Base-by-base conservation (phyloP, 2,329 filamentous ascomycete species). In the Ceratocystis eucalypticola region DNA sequence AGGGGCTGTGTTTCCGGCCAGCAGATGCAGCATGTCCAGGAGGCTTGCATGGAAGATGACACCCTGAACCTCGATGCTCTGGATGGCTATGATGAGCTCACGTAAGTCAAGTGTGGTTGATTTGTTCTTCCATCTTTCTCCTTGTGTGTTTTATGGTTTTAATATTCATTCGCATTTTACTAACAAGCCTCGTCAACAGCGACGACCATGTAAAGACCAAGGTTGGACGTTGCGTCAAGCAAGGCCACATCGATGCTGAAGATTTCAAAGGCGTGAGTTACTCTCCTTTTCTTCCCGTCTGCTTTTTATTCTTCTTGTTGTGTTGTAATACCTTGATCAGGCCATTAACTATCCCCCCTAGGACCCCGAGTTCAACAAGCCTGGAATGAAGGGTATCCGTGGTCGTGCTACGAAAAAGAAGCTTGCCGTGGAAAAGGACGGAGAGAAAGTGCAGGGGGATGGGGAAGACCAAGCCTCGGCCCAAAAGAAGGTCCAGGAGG, bases 1-100 rank as follows among this genome's bases (percentile, higher is more conserved):
- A 96, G 92, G 92, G 92, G 93, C 37, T 97, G 93, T 71, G 84
- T 92, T 45, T 96, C 91, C 17, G 91, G 91, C 25, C 80, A 81
- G 65, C 84, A 90, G 72, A 77, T 96, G 68, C 72, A 78, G 66
- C 86, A 89, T 69, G 76, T 91, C 61, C 82, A 86, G 68, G 80
- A 85, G 5, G 74, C 78, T 6, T 80, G 85, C 69, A 77, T 77
- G 45, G 76, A 74, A 10, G 75, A 76, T n/a, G 78, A 76, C 37
- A 75, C 75, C 1, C 81, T 78, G 65, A 82, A 91, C 68, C 83
- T 84, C 71, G 83, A 88, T 57, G 76, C 82, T 68, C 79, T 96
- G 66, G 90, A 96, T 73, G 91, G 90, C 68, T 95, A 83, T 69
- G 90, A 95, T 25, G 90, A 94, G 69, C 76, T 96, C 65, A 71